These are phyloP conservation scores for Pontederia paniculata DNA, from an alignment of 176 grass and related monocot species.

Conservation along the genomic window DNA sequence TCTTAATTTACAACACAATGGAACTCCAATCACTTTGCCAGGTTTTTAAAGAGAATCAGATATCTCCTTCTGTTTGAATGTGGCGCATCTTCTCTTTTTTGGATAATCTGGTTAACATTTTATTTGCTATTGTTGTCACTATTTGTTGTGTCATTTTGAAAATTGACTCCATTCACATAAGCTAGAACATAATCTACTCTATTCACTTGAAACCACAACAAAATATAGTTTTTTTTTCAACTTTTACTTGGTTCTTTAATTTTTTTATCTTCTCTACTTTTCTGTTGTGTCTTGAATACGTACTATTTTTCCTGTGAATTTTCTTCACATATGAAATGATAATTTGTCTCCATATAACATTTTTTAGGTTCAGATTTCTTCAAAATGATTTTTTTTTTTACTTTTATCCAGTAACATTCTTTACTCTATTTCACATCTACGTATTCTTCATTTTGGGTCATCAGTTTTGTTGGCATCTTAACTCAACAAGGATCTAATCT, in stretches of 20 bases:
- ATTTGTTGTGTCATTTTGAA: background rate
- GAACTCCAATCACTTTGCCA: constrained; percentile 88
- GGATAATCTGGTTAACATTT: background rate
- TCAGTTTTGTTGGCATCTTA: no score
- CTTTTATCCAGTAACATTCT: constrained; percentile 6
- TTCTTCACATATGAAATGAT: no score
- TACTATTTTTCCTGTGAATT: no score
- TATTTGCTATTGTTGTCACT: background rate
- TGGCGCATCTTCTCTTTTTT: background rate
- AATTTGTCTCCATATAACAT: no score
- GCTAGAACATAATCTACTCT: no score
- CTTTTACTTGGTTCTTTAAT: no score
- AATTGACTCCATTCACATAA: no score
- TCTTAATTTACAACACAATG: constrained; percentile 81
- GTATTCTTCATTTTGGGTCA: background rate
- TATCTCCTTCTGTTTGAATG: background rate
- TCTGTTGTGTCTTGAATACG: no score
- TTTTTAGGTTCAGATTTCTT: background rate
- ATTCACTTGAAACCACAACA: no score
- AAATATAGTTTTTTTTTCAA: no score
- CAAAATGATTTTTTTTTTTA: background rate
- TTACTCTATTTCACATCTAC: background rate
- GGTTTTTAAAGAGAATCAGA: constrained; percentile 29
- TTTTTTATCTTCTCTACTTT: no score
- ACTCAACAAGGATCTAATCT: no score